Evolutionary conservation across 2,329 filamentous ascomycete genomes (phyloP), one percentile per base, ranked within the genome.

Genomic region (Microcera coccophila): DNA sequence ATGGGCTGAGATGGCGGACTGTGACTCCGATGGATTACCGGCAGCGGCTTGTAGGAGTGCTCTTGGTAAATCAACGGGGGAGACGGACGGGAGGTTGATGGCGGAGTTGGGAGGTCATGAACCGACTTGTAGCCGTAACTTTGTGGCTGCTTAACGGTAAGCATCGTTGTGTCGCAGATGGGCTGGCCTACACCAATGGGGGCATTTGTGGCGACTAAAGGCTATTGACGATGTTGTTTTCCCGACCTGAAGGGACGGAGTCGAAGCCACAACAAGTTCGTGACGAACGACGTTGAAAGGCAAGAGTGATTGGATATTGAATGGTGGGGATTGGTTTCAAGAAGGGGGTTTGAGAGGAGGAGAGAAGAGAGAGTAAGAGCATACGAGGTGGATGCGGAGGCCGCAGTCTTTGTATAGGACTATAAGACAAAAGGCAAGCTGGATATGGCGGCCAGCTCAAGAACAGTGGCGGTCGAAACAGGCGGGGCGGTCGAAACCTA

Each of bases 81-180:
- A 58, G 76, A 80, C 59, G 70, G 67, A 69, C 74, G 74, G 56
- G 71, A 73, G 47, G 72, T 74, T 53, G 69, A 73, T 46, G 76
- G 76, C 61, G 76, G 76, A 65, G 74, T 80, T 58, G 76, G 77
- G 59, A 79, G 69, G 65, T 81, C 77, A 80, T 81, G 74, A 72
- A 76, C 71, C 64, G 75, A 74, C 71, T 70, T 72, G 68, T 77
- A 77, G 71, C 75, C 75, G 75, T 75, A 74, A 55, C 72, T 70
- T 63, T 68, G 67, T 68, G 75, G 74, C 74, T 81, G 76, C 68
- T 73, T 79, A 62, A 74, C 67, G 67, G 76, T 80, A 71, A 80
- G 77, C 76, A 81, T 80, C 68, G 69, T 79, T 65, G 57, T 59
- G 59, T 59, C 57, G 53, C 49, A 56, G 47, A 50, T 53, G 47